phyloP scores from a whole-genome alignment of 768 basidiomycete genomes.

The Wakefieldia striispora region DNA sequence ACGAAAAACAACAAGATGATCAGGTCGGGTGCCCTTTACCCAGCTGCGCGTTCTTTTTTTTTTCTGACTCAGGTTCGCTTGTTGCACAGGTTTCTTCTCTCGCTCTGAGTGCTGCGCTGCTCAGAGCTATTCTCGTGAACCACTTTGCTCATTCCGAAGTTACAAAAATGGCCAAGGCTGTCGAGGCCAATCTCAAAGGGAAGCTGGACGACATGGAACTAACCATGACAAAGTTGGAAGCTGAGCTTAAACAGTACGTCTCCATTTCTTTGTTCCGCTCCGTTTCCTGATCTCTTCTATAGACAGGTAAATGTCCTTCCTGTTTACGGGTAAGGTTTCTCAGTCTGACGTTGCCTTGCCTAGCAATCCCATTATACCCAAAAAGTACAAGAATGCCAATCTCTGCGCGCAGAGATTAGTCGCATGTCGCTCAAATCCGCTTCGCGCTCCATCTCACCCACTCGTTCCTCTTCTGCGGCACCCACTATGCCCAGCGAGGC shows the following conservation, averaged over 20 bases:
- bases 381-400: slow-evolving; percentile 71
- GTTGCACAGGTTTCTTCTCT: slow-evolving; percentile 57
- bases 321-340: slow-evolving; percentile 3
- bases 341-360: slow-evolving; percentile 16
- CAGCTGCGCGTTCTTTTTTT: slow-evolving; percentile 3
- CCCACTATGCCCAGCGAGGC: slow-evolving; percentile 20
- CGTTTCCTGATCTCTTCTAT: slow-evolving; percentile 22
- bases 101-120: slow-evolving; percentile 70
- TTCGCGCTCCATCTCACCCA: slow-evolving; percentile 20
- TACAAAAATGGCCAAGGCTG: slow-evolving; percentile 60
- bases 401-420: slow-evolving; percentile 62
- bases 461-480: slow-evolving; percentile 27
- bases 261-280: slow-evolving; percentile 9
- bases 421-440: slow-evolving; percentile 42
- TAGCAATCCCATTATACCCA: slow-evolving; percentile 61
- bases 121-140: slow-evolving; percentile 82
- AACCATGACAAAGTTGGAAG: slow-evolving; percentile 57
- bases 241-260: slow-evolving; percentile 70
- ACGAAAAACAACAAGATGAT: slow-evolving; percentile 53
- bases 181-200: slow-evolving; percentile 59
- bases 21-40: slow-evolving; percentile 50
- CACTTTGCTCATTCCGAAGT: slow-evolving; percentile 78
- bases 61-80: slow-evolving; percentile 8
- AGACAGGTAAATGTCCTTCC: slow-evolving; percentile 56
- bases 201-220: slow-evolving; percentile 66